Base-by-base conservation (phyloP, 2,329 filamentous ascomycete genomes). In the Aurifilum marmelostoma region DNA sequence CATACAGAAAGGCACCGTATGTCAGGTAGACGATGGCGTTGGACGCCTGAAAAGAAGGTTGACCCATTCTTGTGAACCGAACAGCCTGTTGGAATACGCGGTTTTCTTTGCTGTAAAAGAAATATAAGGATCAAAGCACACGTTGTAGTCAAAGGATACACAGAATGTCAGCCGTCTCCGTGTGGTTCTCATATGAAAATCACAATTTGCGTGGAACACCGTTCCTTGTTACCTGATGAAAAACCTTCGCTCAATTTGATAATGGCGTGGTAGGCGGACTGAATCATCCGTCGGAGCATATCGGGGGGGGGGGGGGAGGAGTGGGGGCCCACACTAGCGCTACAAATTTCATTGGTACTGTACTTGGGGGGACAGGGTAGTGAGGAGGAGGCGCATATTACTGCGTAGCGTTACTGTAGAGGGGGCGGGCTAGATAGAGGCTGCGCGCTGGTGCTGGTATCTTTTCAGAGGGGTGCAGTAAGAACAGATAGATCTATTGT, bases 11-110 rank as follows among this genome's bases (percentile, higher is more conserved):
- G 63, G 85, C 83, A 72, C 86, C 91, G 82, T 94, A 94, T 63
- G 91, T 93, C 66, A 93, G 82, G 77, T 94, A 95, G 77, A 96
- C 91, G 77, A 95, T 84, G 83, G 92, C 92, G 83, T 95, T 94
- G 41, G 92, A 94, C 77, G 92, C 92, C 85, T 87, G 82, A 67
- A 84, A 88, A 1, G 92, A 94, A 69, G 91, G 92, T 73, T 90
- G 86, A 27, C 91, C 91, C 92, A 95, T 96, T 68, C 37, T 80
- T 80, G 71, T 43, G 68, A 39, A n/a, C n/a, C 47, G 3, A 56
- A 9, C 7, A 12, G 21, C 9, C 37, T 60, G 9, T 3, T n/a
- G 1, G 52, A n/a, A 37, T 60, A 61, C 41, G 50, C 24, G 29
- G 7, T 54, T 27, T n/a, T n/a, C n/a, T 27, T 29, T 5, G 41